Percentiles rank a stretch among this genome's conserved stretches.
These are phyloP conservation scores for Phaeolepiota aurea DNA, from an alignment of 768 basidiomycete species.

Conservation along the genomic window DNA sequence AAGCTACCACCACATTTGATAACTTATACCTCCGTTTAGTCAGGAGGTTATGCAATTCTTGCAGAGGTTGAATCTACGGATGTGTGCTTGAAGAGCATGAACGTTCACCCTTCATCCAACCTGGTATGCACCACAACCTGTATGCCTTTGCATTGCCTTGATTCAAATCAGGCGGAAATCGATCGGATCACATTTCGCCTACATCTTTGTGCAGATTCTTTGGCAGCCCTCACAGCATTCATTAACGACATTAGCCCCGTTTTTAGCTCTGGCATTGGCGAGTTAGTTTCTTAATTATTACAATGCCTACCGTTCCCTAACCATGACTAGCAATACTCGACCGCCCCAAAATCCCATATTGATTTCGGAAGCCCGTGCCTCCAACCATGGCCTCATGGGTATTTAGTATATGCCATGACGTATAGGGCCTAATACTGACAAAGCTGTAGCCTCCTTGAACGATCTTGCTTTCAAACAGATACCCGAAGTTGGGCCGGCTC, in stretches of 20 bases:
- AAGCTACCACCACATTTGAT: too few relatives aligned
- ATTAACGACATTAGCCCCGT: constrained; percentile 39
- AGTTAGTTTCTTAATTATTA: too few relatives aligned
- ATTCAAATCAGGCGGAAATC: constrained; percentile 39
- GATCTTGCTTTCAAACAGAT: constrained; percentile 70
- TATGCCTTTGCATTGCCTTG: constrained; percentile 1
- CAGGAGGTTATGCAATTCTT: constrained; percentile 61
- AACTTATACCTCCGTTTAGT: too few relatives aligned
- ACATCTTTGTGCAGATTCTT: constrained; percentile 75
- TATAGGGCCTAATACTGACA: neutral
- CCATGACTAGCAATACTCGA: too few relatives aligned
- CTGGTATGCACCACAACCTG: constrained; percentile 19
- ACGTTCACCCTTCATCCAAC: constrained; percentile 21
- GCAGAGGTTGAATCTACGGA: constrained; percentile 48
- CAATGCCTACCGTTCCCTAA: too few relatives aligned
- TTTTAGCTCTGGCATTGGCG: constrained; percentile 25
- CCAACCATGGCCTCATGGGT: constrained; percentile 27
- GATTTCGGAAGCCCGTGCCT: constrained; percentile 16
- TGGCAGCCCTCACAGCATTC: constrained; percentile 49
- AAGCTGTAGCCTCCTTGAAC: constrained; percentile 76
- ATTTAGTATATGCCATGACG: too few relatives aligned
- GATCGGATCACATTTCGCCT: constrained; percentile 45
- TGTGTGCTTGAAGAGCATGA: constrained; percentile 12
- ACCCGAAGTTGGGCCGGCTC: constrained; percentile 70
- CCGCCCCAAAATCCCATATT: constrained; percentile 21